phyloP scores from a whole-genome alignment of 108 stramenopile genomes.

The Pseudonitzschia delicatissima region DNA sequence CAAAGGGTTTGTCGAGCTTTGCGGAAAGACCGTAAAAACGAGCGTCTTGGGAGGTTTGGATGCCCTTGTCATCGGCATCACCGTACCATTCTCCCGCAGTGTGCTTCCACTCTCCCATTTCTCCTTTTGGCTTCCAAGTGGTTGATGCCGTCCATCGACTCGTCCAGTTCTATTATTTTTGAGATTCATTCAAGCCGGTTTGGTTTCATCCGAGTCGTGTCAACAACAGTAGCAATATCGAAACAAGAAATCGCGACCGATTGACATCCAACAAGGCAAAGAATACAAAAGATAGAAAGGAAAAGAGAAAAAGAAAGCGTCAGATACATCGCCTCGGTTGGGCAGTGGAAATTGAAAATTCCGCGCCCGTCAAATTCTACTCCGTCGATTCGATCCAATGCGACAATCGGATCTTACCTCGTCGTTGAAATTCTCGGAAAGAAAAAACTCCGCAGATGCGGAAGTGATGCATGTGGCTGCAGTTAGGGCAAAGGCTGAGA shows the following conservation, averaged over 20 bases:
- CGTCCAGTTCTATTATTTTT: slow-evolving; percentile 57
- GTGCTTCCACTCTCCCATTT: slow-evolving; percentile 94
- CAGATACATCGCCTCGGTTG: no score
- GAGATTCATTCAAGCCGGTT: no score
- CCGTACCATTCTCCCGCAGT: slow-evolving; percentile 92
- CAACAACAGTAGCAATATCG: no score
- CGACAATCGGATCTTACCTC: slow-evolving; percentile 50
- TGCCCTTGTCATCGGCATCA: slow-evolving; percentile 89
- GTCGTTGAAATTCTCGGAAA: slow-evolving; percentile 90
- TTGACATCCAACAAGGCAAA: neutral
- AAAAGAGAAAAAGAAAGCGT: no score
- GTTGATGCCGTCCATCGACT: slow-evolving; percentile 90
- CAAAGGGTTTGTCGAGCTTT: slow-evolving; percentile 76
- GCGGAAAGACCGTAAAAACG: slow-evolving; percentile 96
- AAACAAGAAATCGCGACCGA: no score
- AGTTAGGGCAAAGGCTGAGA: slow-evolving; percentile 49
- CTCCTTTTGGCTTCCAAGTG: slow-evolving; percentile 89
- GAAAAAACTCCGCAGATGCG: slow-evolving; percentile 59
- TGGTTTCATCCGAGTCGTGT: no score
- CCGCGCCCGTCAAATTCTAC: no score
- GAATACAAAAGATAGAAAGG: neutral
- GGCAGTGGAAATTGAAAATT: no score
- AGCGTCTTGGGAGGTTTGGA: slow-evolving; percentile 89
- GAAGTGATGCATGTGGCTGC: slow-evolving; percentile 47
- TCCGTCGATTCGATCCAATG: no score